Percentiles rank a stretch among this genome's conserved stretches.
These are phyloP conservation scores for Bimuria novae-zelandiae DNA, from an alignment of 2,329 filamentous ascomycete genomes.

Conservation along the genomic window DNA sequence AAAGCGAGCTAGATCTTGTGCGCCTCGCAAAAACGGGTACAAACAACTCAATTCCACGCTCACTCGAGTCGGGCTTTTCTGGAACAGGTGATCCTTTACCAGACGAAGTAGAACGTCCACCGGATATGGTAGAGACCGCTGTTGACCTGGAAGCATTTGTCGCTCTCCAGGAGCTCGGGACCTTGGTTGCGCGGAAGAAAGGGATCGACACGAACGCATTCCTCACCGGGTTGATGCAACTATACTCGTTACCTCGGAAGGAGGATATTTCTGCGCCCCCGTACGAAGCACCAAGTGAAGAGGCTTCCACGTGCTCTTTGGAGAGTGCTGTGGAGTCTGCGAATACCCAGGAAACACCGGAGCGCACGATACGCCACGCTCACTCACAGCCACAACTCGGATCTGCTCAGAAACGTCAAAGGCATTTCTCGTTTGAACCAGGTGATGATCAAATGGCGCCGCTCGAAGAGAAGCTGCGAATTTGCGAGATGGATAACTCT, in stretches of 20 bases:
- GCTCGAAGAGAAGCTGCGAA: constrained; percentile 19
- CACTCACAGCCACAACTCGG: constrained; percentile 26
- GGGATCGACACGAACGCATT: constrained; percentile 41
- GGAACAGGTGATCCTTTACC: constrained; percentile 37
- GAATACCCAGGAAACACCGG: constrained; percentile 1
- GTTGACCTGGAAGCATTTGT: constrained; percentile 37
- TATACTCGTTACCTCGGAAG: constrained; percentile 24
- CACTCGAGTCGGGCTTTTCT: constrained; percentile 40
- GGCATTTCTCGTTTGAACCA: constrained; percentile 51
- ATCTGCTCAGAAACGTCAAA: constrained; percentile 25
- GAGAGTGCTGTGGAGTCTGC: background rate
- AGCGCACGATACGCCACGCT: constrained; percentile 11
- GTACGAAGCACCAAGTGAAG: background rate
- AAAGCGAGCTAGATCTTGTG: constrained; percentile 35
- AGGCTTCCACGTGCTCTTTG: background rate
- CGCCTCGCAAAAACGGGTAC: constrained; percentile 12
- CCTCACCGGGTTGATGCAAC: constrained; percentile 38
- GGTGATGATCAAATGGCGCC: constrained; percentile 45
- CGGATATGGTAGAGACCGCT: constrained; percentile 11
- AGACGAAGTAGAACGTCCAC: constrained; percentile 27
- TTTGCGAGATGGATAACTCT: constrained; percentile 9
- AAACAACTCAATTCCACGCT: constrained; percentile 14
- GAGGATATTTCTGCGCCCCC: background rate
- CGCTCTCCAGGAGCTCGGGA: constrained; percentile 42
- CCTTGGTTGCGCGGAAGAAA: constrained; percentile 40